These are phyloP conservation scores for Phytophthora kernoviae DNA, from an alignment of 352 stramenopile genomes.

Conservation along the genomic window DNA sequence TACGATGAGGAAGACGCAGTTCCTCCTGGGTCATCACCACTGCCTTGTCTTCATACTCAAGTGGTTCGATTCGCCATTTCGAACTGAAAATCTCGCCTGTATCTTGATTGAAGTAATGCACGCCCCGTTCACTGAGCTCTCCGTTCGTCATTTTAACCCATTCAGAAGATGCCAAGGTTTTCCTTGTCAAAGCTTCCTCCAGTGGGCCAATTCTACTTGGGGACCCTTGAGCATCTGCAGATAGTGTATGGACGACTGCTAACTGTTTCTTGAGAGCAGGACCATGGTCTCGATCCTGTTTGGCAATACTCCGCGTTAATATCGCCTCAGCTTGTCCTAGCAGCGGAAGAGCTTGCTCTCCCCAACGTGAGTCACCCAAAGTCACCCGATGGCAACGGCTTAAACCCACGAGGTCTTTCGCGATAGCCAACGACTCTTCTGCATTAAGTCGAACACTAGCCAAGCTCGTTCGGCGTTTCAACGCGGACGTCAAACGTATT, in stretches of 20 bases:
- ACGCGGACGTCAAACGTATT: constrained; percentile 19
- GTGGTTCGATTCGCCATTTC: constrained; percentile 33
- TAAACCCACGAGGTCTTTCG: constrained; percentile 41
- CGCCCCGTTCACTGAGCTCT: not conserved
- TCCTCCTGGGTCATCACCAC: constrained; percentile 25
- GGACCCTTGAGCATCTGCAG: constrained; percentile 7
- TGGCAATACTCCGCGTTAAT: constrained; percentile 17
- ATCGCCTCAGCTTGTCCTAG: constrained; percentile 27
- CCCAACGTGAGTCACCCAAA: constrained; percentile 20
- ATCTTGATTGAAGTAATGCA: constrained; percentile 71
- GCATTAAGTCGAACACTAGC: constrained; percentile 16
- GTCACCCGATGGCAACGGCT: constrained; percentile 48
- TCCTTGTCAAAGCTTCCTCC: constrained; percentile 32
- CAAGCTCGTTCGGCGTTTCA: constrained; percentile 22
- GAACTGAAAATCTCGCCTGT: constrained; percentile 42
- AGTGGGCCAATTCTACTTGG: constrained; percentile 23
- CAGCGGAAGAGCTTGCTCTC: constrained; percentile 17
- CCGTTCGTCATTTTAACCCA: constrained; percentile 50
- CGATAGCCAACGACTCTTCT: constrained; percentile 18
- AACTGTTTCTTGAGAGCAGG: constrained; percentile 23
- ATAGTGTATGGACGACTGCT: constrained; percentile 13
- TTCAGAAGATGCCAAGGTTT: constrained; percentile 54
- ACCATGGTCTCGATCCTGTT: constrained; percentile 13
- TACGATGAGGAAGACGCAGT: constrained; percentile 34
- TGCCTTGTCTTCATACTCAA: constrained; percentile 65